phyloP scores from a whole-genome alignment of 2,329 filamentous ascomycete species.

The Zopfia rhizophila region DNA sequence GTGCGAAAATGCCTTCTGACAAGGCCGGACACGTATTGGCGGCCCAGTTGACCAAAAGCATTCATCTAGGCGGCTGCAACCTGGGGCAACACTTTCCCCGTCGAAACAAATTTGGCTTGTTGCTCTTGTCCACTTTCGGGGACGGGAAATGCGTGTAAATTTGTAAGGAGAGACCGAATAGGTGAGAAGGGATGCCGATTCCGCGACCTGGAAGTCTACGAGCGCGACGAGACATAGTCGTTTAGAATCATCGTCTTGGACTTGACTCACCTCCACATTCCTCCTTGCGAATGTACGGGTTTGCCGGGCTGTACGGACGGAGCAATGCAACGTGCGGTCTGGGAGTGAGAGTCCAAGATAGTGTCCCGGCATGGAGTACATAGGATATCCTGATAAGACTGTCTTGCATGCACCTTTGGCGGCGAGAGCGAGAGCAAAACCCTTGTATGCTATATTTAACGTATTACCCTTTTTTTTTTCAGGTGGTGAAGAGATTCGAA shows the following conservation, averaged over 20 bases:
- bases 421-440: constrained; percentile 56
- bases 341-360: constrained; percentile 60
- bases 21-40: constrained; percentile 51
- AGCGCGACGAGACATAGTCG: constrained; percentile 57
- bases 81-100: constrained; percentile 27
- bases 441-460: constrained; percentile 57
- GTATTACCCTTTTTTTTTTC: constrained; percentile 49
- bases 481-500: constrained; percentile 44
- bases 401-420: constrained; percentile 55
- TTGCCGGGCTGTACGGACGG: constrained; percentile 52
- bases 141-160: constrained; percentile 40
- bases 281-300: constrained; percentile 62
- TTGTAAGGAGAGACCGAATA: constrained; percentile 53
- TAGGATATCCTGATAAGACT: constrained; percentile 49
- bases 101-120: constrained; percentile 6
- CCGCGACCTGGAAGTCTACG: constrained; percentile 60
- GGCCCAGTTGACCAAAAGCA: constrained; percentile 41
- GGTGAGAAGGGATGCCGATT: constrained; percentile 46
- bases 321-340: constrained; percentile 51
- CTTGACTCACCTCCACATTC: constrained; percentile 58
- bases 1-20: constrained; percentile 54
- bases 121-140: constrained; percentile 11
- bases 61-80: constrained; percentile 30
- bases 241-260: constrained; percentile 46
- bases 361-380: constrained; percentile 61